Base-by-base conservation (phyloP, 2,329 filamentous ascomycete genomes). In the Amauroascus verrucosus region DNA sequence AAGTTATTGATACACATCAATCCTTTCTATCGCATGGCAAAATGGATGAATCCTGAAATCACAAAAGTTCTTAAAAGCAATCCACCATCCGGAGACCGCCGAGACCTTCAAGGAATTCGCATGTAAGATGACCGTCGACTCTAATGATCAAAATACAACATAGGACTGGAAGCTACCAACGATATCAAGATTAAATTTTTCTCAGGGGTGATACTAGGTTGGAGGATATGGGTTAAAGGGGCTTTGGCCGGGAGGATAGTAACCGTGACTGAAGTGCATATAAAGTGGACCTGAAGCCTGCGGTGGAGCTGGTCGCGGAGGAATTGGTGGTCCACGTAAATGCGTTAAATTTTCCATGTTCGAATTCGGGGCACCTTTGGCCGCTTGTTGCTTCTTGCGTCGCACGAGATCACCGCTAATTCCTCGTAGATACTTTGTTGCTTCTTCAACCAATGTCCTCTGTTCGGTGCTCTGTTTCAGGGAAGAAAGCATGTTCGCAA, bases 401-500 rank as follows among this genome's bases (percentile, higher is more conserved):
- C 77, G 75, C 13, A 77, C 77, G 9, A 83, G 62, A 51, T 75
- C 71, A 6, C 77, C 76, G 54, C 81, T 78, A 43, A 83, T 71
- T 3, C 77, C 77, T 14, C 72, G 67, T 14, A 84, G 64, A 59
- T 84, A 84, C 56, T 75, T 77, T 38, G 70, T 73, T 1, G 81
- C 81, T 26, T 72, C 63, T 9, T 76, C 72, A 9, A 83, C 70
- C 6, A 81, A 64, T 18, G 77, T 70, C 24, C 69, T 69, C 9
- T 75, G 70, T 62, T 85, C 83, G 0, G 72, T 75, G 52, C 77
- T 82, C 51, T 72, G 67, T 60, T 80, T 80, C 20, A 88, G 65
- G 0, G 78, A 76, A 53, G 80, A 75, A 14, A 88, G 69, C 75
- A 88, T 84, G 18, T 77, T 70, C 51, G 77, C 74, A 14, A 88